Conservation (phyloP, 495 filamentous ascomycete species). For the Penicillium crystallinum region DNA sequence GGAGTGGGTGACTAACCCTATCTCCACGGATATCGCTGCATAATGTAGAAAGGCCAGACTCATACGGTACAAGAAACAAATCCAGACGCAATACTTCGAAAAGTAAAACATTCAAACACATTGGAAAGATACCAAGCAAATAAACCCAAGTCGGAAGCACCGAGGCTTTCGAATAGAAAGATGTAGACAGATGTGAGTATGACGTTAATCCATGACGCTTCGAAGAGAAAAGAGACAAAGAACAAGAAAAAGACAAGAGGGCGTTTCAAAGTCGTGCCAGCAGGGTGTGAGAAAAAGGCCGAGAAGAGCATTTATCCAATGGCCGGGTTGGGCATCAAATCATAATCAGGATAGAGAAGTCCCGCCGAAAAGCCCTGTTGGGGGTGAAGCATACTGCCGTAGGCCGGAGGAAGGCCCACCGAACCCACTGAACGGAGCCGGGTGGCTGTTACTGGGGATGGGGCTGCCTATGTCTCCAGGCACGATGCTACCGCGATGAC, state of each 20-base stretch:
- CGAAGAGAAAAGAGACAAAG: slow-evolving; percentile 13
- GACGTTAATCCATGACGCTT: slow-evolving; percentile 32
- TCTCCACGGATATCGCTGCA: slow-evolving; percentile 37
- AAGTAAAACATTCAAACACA: slow-evolving; percentile 7
- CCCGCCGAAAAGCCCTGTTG: slow-evolving; percentile 33
- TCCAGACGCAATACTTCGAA: slow-evolving; percentile 20
- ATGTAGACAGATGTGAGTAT: slow-evolving; percentile 13
- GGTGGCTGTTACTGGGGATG: slow-evolving; percentile 37
- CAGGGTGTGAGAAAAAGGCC: slow-evolving; percentile 2
- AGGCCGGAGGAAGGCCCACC: slow-evolving; percentile 30
- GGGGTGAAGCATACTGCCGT: slow-evolving; percentile 38
- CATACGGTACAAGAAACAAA: slow-evolving; percentile 26
- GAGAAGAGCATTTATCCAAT: not conserved
- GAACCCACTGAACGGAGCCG: slow-evolving; percentile 38
- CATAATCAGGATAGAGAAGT: slow-evolving; percentile 10
- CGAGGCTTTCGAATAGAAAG: slow-evolving; percentile 7
- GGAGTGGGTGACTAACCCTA: slow-evolving; percentile 26
- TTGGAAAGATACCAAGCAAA: slow-evolving; percentile 13
- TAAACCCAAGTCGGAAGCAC: slow-evolving; percentile 16
- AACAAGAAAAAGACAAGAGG: slow-evolving; percentile 6
- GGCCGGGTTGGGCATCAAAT: not conserved
- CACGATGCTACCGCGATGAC: slow-evolving; percentile 39
- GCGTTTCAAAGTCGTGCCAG: slow-evolving; percentile 19
- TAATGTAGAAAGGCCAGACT: slow-evolving; percentile 28
- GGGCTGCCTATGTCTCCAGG: slow-evolving; percentile 51